Conservation (phyloP, 2,329 filamentous ascomycete genomes). For the Penicillium palitans region DNA sequence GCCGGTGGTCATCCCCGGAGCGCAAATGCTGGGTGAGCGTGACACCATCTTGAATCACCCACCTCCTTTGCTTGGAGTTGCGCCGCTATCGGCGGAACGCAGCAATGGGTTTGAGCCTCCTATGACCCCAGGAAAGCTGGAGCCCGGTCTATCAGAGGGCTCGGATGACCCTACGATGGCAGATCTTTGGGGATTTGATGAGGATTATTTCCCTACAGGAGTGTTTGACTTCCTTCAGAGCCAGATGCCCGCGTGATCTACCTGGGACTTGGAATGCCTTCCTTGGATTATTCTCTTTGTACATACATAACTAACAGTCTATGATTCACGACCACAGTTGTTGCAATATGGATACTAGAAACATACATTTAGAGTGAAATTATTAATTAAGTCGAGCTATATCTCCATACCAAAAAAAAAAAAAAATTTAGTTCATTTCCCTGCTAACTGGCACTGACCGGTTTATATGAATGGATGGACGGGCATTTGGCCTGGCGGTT, state of each 20-base stretch:
- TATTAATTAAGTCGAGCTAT: neutral
- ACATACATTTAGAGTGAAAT: constrained; percentile 1
- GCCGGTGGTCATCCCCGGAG: constrained; percentile 38
- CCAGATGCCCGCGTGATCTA: constrained; percentile 41
- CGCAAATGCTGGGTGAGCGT: constrained; percentile 39
- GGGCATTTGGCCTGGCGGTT: neutral
- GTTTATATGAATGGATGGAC: neutral
- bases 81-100: constrained; percentile 42
- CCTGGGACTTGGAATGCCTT: neutral
- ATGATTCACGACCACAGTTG: constrained; percentile 8
- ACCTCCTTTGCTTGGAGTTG: constrained; percentile 39
- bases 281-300: constrained; percentile 11
- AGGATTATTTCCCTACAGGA: constrained; percentile 45
- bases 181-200: constrained; percentile 44
- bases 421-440: too few relatives aligned
- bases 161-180: constrained; percentile 44
- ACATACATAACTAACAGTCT: constrained; percentile 15
- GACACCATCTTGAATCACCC: constrained; percentile 40
- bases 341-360: constrained; percentile 3
- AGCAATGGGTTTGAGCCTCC: constrained; percentile 32
- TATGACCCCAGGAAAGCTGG: constrained; percentile 20
- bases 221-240: constrained; percentile 45
- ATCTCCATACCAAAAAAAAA: neutral
- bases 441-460: neutral
- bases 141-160: constrained; percentile 38